Conservation (phyloP, 2,329 filamentous ascomycete species). For the Biscogniauxia mediterranea region DNA sequence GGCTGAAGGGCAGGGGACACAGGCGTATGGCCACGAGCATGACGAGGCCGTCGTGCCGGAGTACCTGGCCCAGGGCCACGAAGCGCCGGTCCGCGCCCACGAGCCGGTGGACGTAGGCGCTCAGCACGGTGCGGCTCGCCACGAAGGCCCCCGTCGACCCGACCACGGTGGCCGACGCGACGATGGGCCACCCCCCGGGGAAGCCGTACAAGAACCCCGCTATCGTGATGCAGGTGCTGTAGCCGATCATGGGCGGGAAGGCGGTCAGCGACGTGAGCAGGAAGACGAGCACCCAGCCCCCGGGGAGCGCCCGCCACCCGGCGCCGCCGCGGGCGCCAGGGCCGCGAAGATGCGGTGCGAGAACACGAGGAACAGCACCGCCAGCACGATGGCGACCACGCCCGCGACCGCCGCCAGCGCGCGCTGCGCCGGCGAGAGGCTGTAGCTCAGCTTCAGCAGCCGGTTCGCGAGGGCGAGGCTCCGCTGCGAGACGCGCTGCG, state of each 20-base stretch:
- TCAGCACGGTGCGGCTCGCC: constrained; percentile 75
- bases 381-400: constrained; percentile 51
- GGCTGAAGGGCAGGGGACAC: constrained; percentile 87
- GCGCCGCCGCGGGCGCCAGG: constrained; percentile 69
- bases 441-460: constrained; percentile 49
- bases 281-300: constrained; percentile 77
- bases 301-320: constrained; percentile 72
- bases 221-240: constrained; percentile 66
- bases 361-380: constrained; percentile 72
- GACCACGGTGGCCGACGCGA: constrained; percentile 71
- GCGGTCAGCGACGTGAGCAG: constrained; percentile 70
- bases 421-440: constrained; percentile 60
- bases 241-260: constrained; percentile 86
- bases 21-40: constrained; percentile 89
- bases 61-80: constrained; percentile 79
- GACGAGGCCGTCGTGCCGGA: constrained; percentile 86
- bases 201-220: constrained; percentile 57
- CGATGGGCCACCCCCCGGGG: constrained; percentile 74
- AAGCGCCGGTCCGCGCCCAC: constrained; percentile 85
- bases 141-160: constrained; percentile 80
- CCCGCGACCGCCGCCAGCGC: constrained; percentile 52
- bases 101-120: constrained; percentile 73
- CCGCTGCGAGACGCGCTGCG: constrained; percentile 41
- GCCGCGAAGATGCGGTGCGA: constrained; percentile 76
- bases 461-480: constrained; percentile 43